Percentiles rank a stretch among this genome's conserved stretches.
phyloP scores from a whole-genome alignment of 2,329 filamentous ascomycete species.

The Myrmaecium sp. region DNA sequence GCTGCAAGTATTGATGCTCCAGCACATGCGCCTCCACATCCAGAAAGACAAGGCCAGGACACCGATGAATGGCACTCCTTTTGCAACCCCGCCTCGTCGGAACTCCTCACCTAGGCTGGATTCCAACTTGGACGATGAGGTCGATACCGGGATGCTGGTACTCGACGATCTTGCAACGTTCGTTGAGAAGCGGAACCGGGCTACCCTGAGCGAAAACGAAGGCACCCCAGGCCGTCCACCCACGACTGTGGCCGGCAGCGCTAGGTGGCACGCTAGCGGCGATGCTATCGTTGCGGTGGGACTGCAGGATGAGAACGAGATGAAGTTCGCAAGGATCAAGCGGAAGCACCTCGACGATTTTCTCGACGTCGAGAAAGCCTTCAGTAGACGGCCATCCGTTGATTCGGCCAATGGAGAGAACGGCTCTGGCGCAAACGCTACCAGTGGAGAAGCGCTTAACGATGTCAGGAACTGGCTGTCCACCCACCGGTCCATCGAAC shows the following conservation, averaged over 20 bases:
- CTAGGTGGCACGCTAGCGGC: slow-evolving; percentile 17
- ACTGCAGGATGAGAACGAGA: slow-evolving; percentile 8
- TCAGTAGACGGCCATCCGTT: slow-evolving; percentile 8
- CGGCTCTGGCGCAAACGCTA: slow-evolving; percentile 6
- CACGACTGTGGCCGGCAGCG: slow-evolving; percentile 16
- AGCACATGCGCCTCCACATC: slow-evolving; percentile 27
- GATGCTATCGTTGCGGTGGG: slow-evolving; percentile 15
- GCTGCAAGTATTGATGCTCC: slow-evolving; percentile 33
- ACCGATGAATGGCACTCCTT: slow-evolving; percentile 7
- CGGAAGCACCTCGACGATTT: slow-evolving; percentile 25
- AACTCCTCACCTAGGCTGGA: slow-evolving; percentile 11
- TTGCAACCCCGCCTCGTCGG: slow-evolving; percentile 10
- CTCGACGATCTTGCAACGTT: slow-evolving; percentile 31
- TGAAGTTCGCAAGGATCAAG: slow-evolving; percentile 19
- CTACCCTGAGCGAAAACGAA: slow-evolving; percentile 25
- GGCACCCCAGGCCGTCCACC: slow-evolving; percentile 14
- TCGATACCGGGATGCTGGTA: slow-evolving; percentile 25
- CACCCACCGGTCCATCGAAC: slow-evolving; percentile 25
- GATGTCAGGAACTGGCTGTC: slow-evolving; percentile 26
- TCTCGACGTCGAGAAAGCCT: slow-evolving; percentile 15
- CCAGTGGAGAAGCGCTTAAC: slow-evolving; percentile 7
- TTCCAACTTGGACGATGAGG: slow-evolving; percentile 14
- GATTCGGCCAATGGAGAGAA: slow-evolving; percentile 8
- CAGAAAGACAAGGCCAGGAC: slow-evolving; percentile 8
- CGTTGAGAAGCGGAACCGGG: slow-evolving; percentile 26